Conservation (phyloP, 1,139 yeast genomes). For the Meyerozyma athensensis region DNA sequence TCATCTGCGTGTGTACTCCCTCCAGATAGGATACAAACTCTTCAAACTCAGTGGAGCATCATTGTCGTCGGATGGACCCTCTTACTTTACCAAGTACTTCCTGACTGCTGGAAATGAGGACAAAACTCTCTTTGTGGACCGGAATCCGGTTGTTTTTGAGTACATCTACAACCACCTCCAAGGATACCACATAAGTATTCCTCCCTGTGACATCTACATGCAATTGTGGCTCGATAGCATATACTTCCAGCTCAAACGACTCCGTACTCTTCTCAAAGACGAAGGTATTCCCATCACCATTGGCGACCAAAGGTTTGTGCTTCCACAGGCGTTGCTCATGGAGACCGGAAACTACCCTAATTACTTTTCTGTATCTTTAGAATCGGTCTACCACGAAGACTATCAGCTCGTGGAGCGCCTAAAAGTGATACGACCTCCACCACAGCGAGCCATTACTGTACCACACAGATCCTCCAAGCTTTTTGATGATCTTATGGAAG, state of each 20-base stretch:
- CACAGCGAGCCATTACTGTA: slow-evolving; percentile 54
- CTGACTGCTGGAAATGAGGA: slow-evolving; percentile 28
- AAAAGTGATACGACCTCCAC: slow-evolving; percentile 69
- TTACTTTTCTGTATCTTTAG: slow-evolving; percentile 62
- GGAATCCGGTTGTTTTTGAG: slow-evolving; percentile 69
- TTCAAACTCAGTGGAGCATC: slow-evolving; percentile 76
- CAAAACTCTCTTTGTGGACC: slow-evolving; percentile 62
- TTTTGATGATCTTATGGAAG: slow-evolving; percentile 55
- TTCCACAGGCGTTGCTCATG: slow-evolving; percentile 50
- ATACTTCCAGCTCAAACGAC: slow-evolving; percentile 61
- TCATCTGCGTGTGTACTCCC: slow-evolving; percentile 60
- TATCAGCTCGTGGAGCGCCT: slow-evolving; percentile 31
- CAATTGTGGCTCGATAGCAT: slow-evolving; percentile 67
- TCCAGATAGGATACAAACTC: slow-evolving; percentile 65
- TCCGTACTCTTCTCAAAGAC: slow-evolving; percentile 45
- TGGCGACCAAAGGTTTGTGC: slow-evolving; percentile 56
- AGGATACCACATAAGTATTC: slow-evolving; percentile 63
- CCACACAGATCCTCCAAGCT: slow-evolving; percentile 51
- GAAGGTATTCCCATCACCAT: slow-evolving; percentile 58
- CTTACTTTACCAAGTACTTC: slow-evolving; percentile 54
- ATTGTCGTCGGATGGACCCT: slow-evolving; percentile 72
- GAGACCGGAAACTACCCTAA: slow-evolving; percentile 71
- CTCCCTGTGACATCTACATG: slow-evolving; percentile 55
- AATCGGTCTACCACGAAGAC: slow-evolving; percentile 44
- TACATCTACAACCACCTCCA: slow-evolving; percentile 68